Conservation (phyloP, 2,329 filamentous ascomycete genomes). For the Fusarium paranaense region DNA sequence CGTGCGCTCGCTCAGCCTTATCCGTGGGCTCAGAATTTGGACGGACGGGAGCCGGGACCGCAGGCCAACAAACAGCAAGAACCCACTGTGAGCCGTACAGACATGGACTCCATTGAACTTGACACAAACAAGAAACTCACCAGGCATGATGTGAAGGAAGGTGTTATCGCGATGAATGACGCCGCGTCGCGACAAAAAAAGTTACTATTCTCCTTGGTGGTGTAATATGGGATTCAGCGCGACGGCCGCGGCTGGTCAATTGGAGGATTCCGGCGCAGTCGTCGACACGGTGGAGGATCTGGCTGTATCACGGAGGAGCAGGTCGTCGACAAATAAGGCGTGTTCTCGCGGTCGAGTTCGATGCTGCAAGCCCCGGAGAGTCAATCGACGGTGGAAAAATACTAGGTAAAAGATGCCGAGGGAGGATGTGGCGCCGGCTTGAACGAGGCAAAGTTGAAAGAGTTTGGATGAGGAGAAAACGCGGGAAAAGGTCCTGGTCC, state of each 20-base stretch:
- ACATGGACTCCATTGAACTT: not conserved
- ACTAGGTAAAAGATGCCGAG: not conserved
- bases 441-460: not conserved
- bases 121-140: conserved; percentile 25
- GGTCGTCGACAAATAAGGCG: not conserved
- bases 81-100: conserved; percentile 21
- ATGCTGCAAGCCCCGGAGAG: not conserved
- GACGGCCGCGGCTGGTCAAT: not conserved
- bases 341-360: conserved; percentile 1
- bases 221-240: not conserved
- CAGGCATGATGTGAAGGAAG: conserved; percentile 26
- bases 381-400: not conserved
- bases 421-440: conserved; percentile 3
- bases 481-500: conserved; percentile 4
- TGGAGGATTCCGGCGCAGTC: conserved; percentile 8
- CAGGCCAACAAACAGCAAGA: conserved; percentile 28
- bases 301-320: not conserved
- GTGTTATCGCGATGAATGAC: conserved; percentile 1
- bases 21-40: conserved; percentile 20
- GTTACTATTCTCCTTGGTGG: not conserved
- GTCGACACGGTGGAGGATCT: conserved; percentile 15
- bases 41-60: conserved; percentile 17
- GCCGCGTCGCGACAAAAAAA: not conserved
- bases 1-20: conserved; percentile 20
- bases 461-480: not conserved